These are phyloP conservation scores for Perilla frutescens DNA, from an alignment of 257 asterid species.

Conservation along the genomic window DNA sequence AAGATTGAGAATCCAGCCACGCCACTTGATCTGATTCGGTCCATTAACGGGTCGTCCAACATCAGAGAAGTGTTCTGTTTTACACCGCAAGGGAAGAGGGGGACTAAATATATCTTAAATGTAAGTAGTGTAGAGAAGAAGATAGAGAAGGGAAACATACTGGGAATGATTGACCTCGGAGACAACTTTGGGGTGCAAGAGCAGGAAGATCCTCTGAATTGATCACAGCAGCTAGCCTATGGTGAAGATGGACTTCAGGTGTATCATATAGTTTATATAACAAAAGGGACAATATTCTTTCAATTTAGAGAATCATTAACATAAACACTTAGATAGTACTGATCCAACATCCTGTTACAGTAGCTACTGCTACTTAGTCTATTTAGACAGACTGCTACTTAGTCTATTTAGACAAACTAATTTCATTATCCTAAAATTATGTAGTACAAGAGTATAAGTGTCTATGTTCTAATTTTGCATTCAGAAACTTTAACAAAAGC, in stretches of 20 bases:
- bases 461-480: neutral
- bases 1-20: slow-evolving; percentile 84
- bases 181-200: slow-evolving; percentile 97
- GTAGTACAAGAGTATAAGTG: neutral
- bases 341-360: slow-evolving; percentile 8
- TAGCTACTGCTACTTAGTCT: neutral
- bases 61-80: slow-evolving; percentile 53
- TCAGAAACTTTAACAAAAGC: slow-evolving; percentile 16
- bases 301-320: slow-evolving; percentile 4
- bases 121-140: slow-evolving; percentile 27
- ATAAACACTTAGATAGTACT: slow-evolving; percentile 1
- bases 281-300: neutral
- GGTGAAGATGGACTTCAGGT: slow-evolving; percentile 99
- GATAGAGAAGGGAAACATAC: slow-evolving; percentile 53
- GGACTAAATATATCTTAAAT: slow-evolving; percentile 22
- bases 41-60: slow-evolving; percentile 44
- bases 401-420: too few relatives aligned
- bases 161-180: slow-evolving; percentile 84
- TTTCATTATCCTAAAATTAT: neutral
- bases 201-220: slow-evolving; percentile 91
- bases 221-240: slow-evolving; percentile 96
- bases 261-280: slow-evolving; percentile 87
- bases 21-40: slow-evolving; percentile 64
- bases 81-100: slow-evolving; percentile 31
- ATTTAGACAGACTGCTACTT: slow-evolving; percentile 15